These are phyloP conservation scores for Vaccinium corymbosum DNA, from an alignment of 148 eudicot genomes.

Conservation along the genomic window DNA sequence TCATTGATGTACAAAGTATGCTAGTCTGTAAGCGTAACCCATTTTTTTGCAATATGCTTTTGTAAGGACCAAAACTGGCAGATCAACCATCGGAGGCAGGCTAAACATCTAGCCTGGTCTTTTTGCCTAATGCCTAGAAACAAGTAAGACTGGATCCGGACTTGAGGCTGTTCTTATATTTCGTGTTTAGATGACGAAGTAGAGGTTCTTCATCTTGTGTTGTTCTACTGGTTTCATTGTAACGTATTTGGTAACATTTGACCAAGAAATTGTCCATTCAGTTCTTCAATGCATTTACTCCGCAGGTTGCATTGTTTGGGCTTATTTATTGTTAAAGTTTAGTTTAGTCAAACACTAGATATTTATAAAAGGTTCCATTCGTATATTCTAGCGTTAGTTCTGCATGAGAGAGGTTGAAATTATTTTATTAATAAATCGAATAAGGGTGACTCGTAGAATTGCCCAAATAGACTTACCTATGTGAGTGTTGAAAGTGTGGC, in stretches of 20 bases:
- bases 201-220: not conserved
- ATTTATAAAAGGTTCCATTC: no score
- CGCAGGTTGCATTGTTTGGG: not conserved
- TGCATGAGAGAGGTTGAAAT: no score
- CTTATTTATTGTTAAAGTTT: not conserved
- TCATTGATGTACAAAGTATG: not conserved
- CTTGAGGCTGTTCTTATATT: not conserved
- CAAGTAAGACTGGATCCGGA: not conserved
- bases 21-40: not conserved
- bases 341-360: no score
- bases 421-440: no score
- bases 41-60: slow-evolving; percentile 4
- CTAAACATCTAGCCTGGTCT: not conserved
- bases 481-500: no score
- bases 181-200: not conserved
- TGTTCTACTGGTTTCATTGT: not conserved
- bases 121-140: not conserved
- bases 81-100: slow-evolving; percentile 16
- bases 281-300: slow-evolving; percentile 7
- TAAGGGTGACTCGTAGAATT: no score
- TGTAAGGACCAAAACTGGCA: slow-evolving; percentile 19
- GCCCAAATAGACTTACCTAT: no score
- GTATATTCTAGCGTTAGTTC: no score
- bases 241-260: not conserved
- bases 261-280: not conserved